Evolutionary conservation across 2,329 filamentous ascomycete species (phyloP).

Genomic region (Zasmidium angulare): DNA sequence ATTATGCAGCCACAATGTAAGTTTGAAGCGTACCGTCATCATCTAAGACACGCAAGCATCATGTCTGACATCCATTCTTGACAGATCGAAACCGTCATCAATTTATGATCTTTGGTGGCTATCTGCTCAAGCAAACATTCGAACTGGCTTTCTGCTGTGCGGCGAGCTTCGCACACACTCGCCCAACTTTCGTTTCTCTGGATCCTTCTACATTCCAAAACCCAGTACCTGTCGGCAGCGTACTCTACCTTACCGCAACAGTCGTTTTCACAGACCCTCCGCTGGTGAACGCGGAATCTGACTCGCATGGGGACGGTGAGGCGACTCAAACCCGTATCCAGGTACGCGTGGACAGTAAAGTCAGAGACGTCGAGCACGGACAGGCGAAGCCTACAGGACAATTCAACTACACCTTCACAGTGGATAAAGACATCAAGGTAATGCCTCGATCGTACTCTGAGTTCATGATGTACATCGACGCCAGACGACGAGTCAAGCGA

Average conservation of each 20-base stretch:
- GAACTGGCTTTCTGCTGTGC: slow-evolving; percentile 75
- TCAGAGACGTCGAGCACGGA: slow-evolving; percentile 70
- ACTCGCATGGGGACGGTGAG: slow-evolving; percentile 27
- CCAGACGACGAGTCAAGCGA: slow-evolving; percentile 55
- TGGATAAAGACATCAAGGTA: slow-evolving; percentile 64
- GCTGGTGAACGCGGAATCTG: slow-evolving; percentile 41
- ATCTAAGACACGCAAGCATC: background rate
- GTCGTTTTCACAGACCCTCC: slow-evolving; percentile 70
- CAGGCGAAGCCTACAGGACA: slow-evolving; percentile 67
- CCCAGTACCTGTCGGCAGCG: slow-evolving; percentile 71
- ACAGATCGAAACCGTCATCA: slow-evolving; percentile 55
- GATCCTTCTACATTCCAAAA: slow-evolving; percentile 75
- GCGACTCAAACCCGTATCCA: slow-evolving; percentile 61
- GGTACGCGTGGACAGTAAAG: slow-evolving; percentile 69
- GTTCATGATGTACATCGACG: slow-evolving; percentile 66
- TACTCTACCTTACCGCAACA: slow-evolving; percentile 70
- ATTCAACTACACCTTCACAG: slow-evolving; percentile 73
- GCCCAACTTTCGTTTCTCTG: slow-evolving; percentile 70
- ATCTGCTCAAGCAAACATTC: slow-evolving; percentile 71
- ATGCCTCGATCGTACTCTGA: slow-evolving; percentile 65
- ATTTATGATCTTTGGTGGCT: slow-evolving; percentile 78
- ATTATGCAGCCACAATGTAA: slow-evolving; percentile 78
- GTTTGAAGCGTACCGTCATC: slow-evolving; percentile 25
- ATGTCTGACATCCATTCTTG: too few relatives aligned
- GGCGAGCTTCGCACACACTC: slow-evolving; percentile 66